Base-by-base conservation (phyloP, 2,329 filamentous ascomycete genomes). In the Cordyceps javanica region DNA sequence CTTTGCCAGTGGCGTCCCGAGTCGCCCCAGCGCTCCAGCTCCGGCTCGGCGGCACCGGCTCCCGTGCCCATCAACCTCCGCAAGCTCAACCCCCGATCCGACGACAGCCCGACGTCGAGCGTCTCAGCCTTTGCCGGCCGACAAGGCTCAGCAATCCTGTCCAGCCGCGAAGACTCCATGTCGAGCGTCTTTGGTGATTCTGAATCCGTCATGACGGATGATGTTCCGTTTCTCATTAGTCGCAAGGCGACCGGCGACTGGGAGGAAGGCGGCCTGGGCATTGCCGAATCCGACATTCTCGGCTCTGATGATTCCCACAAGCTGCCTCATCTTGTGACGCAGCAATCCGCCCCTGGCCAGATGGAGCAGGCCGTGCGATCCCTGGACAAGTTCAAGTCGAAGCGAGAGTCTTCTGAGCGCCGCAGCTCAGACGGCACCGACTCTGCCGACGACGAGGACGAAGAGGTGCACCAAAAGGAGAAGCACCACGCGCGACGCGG, bases 1-100 rank as follows among this genome's bases (percentile, higher is more conserved):
- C 82, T 96, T 28, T 99, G 94, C 68, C 89, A 96, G 66, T 99
- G 94, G 94, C 95, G 93, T 68, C 84, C 91, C 6, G 88, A 91
- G 16, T 75, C 77, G 1, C 77, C 82, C 1, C 73, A 71, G 55
- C 71, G 73, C 50, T 70, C 69, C 23, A 68, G 73, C 28, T 72
- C 76, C 5, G 68, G 78, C 23, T 71, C 80, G 1, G 74, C 82
- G 41, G 75, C 81, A 3, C 81, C 86, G 42, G 79, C 85, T 1
- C 46, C 55, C 2, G 77, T 87, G 44, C 82, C 85, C 1, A 84
- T 88, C 2, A 80, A 78, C 26, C 74, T 90, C 28, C 83, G 88
- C 36, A 85, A 89, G 63, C 81, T 86, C 58, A 54, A 58, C n/a
- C 63, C 78, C 48, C 81, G 79, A 54, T 73, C 78, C 3, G 91